phyloP scores from a whole-genome alignment of 768 basidiomycete species.

The Termitomyces sp. region DNA sequence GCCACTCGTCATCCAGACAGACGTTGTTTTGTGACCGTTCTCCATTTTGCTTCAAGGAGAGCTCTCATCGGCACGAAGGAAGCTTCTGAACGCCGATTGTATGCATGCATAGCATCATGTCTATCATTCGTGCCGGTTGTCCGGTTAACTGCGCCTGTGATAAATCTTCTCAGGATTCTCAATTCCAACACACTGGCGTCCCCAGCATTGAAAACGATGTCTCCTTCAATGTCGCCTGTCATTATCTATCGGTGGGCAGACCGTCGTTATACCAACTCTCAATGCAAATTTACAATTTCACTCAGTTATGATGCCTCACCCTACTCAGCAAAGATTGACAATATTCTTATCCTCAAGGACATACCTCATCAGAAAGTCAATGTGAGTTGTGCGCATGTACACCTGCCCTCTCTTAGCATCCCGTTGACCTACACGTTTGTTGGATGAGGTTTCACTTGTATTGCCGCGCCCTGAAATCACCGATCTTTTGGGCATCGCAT shows the following conservation, averaged over 20 bases:
- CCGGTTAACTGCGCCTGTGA: not conserved
- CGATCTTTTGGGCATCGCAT: conserved; percentile 43
- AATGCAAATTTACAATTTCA: not conserved
- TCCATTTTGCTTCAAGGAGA: not conserved
- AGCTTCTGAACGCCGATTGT: not conserved
- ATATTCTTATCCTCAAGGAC: conserved; percentile 42
- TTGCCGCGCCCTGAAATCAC: conserved; percentile 55
- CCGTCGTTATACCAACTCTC: not conserved
- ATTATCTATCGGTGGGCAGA: conserved; percentile 41
- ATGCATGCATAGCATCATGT: not conserved
- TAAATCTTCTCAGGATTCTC: not conserved
- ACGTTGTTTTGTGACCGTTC: not conserved
- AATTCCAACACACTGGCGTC: no score
- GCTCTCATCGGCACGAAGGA: not conserved
- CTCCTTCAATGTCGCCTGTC: conserved; percentile 20
- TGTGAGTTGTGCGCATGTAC: conserved; percentile 23
- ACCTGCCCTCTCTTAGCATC: not conserved
- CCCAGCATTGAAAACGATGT: not conserved
- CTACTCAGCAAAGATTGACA: conserved; percentile 45
- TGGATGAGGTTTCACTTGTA: conserved; percentile 38
- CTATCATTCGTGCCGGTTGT: not conserved
- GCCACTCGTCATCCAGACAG: not conserved
- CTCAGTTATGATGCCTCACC: conserved; percentile 48
- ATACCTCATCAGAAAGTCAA: conserved; percentile 43
- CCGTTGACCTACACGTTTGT: not conserved